These are phyloP conservation scores for Trichothecium sympodiale DNA, from an alignment of 2,329 filamentous ascomycete species.

Conservation along the genomic window DNA sequence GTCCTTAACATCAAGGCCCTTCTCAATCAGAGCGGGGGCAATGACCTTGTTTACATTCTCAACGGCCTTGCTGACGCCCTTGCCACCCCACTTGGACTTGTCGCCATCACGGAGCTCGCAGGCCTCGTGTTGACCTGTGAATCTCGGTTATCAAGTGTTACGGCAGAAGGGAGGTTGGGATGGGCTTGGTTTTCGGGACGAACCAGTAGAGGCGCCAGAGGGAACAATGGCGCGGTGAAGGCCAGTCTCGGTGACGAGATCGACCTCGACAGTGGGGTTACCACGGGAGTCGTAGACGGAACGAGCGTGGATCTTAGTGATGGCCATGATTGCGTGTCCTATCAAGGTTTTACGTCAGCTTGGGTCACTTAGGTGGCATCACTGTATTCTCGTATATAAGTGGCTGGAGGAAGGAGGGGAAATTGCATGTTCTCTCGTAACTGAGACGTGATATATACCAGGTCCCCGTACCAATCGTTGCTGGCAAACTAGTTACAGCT, in stretches of 20 bases:
- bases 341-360: conserved; percentile 3
- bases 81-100: conserved; percentile 76
- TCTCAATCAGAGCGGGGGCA: conserved; percentile 71
- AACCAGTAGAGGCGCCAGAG: conserved; percentile 90
- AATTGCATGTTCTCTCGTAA: too few species aligned
- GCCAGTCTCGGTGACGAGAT: conserved; percentile 90
- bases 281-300: conserved; percentile 97
- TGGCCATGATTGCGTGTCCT: conserved; percentile 58
- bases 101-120: conserved; percentile 86
- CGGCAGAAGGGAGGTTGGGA: conserved; percentile 7
- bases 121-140: conserved; percentile 74
- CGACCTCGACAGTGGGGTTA: conserved; percentile 98
- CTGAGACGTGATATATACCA: too few species aligned
- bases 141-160: conserved; percentile 15
- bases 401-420: too few species aligned
- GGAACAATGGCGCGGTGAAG: conserved; percentile 96
- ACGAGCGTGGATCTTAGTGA: conserved; percentile 83
- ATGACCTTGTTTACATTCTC: conserved; percentile 77
- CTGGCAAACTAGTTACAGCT: too few species aligned
- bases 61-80: conserved; percentile 80
- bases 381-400: too few species aligned
- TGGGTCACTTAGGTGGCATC: not conserved
- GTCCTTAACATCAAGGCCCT: conserved; percentile 76
- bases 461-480: too few species aligned
- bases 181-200: conserved; percentile 23